A percentile compares a stretch with the other conserved stretches of the same genome.
phyloP scores from a whole-genome alignment of 192 early-diverging fungal genomes.

The Coemansia sp. region DNA sequence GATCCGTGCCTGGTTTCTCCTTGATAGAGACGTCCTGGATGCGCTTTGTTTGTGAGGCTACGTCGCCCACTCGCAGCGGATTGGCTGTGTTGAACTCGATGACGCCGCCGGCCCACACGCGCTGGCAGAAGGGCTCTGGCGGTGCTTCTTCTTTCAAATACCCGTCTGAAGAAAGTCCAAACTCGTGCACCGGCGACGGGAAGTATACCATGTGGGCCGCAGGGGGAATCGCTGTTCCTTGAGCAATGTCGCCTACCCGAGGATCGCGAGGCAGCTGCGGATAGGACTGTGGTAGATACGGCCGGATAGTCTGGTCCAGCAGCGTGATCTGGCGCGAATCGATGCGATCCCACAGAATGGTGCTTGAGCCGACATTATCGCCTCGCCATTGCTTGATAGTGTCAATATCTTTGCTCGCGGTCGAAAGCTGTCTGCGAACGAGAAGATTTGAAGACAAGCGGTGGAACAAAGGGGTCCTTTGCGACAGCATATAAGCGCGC shows the following conservation, averaged over 20 bases:
- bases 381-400: slow-evolving; percentile 26
- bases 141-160: slow-evolving; percentile 76
- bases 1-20: slow-evolving; percentile 48
- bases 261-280: slow-evolving; percentile 23
- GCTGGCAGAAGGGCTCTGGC: slow-evolving; percentile 68
- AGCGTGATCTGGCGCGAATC: slow-evolving; percentile 42
- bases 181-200: slow-evolving; percentile 67
- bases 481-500: not conserved
- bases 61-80: slow-evolving; percentile 63
- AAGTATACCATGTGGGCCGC: slow-evolving; percentile 80
- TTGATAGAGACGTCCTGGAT: slow-evolving; percentile 61
- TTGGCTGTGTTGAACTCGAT: slow-evolving; percentile 62
- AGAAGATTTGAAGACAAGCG: not conserved
- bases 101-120: slow-evolving; percentile 89
- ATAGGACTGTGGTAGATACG: slow-evolving; percentile 32
- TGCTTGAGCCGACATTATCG: slow-evolving; percentile 8
- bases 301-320: slow-evolving; percentile 49
- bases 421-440: not conserved
- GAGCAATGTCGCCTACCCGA: slow-evolving; percentile 27
- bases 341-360: slow-evolving; percentile 41
- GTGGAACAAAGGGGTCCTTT: not conserved
- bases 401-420: not conserved
- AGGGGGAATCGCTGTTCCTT: slow-evolving; percentile 60
- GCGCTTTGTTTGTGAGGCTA: slow-evolving; percentile 60
- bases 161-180: slow-evolving; percentile 75